These are phyloP conservation scores for Alloteropsis semialata DNA, from an alignment of 176 grass and related monocot species.

Conservation along the genomic window DNA sequence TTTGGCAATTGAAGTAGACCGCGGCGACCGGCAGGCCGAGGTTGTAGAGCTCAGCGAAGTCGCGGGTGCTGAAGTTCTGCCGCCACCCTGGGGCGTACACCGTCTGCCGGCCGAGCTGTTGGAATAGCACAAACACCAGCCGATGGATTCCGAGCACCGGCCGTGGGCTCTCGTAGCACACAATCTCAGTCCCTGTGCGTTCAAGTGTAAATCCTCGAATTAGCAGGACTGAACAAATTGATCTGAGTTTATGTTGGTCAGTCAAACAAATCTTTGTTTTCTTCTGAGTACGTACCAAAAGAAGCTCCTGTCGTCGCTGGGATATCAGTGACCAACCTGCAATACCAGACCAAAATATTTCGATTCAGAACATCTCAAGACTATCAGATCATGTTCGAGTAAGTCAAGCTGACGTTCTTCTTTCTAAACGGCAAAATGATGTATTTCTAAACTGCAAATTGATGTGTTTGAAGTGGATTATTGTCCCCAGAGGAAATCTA, in stretches of 20 bases:
- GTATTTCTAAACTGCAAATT: neutral
- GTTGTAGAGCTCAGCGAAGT: slow-evolving; percentile 94
- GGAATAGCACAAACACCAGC: slow-evolving; percentile 77
- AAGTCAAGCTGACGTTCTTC: neutral
- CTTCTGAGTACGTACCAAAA: slow-evolving; percentile 44
- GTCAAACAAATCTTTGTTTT: too few species aligned
- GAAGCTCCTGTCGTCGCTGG: slow-evolving; percentile 55
- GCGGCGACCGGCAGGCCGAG: slow-evolving; percentile 72
- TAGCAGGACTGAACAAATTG: neutral
- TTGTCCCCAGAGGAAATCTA: neutral
- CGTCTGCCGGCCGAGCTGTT: slow-evolving; percentile 68
- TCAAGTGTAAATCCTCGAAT: neutral
- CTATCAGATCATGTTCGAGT: neutral
- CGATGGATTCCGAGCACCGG: slow-evolving; percentile 86
- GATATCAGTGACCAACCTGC: slow-evolving; percentile 91
- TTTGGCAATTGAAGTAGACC: slow-evolving; percentile 90
- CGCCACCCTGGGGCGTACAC: slow-evolving; percentile 72
- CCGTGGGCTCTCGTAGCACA: slow-evolving; percentile 68
- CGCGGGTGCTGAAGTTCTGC: slow-evolving; percentile 73
- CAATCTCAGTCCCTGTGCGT: slow-evolving; percentile 52
- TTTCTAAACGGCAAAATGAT: too few species aligned
- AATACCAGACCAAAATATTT: neutral
- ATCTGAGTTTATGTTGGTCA: neutral
- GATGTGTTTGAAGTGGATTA: neutral
- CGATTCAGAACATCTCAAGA: neutral